A percentile compares a stretch with the other conserved stretches of the same genome.
Conservation (phyloP, 2,329 filamentous ascomycete species). For the Xylariaceae sp. region DNA sequence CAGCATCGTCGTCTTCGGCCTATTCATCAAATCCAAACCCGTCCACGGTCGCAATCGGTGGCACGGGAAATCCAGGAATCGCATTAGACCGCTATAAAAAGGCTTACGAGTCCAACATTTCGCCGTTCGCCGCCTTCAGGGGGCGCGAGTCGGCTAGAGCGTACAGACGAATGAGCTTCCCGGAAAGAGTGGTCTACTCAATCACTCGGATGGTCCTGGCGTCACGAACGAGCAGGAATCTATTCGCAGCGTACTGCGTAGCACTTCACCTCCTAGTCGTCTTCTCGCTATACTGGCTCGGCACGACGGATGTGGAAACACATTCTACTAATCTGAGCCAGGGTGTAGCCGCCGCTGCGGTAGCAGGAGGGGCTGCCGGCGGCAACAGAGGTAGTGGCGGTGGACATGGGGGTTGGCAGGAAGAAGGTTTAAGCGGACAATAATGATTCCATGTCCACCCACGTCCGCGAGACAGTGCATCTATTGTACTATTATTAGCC, state of each 20-base stretch:
- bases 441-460: too few species aligned
- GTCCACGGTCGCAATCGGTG: conserved; percentile 65
- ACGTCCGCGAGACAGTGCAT: conserved; percentile 10
- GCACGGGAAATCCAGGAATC: conserved; percentile 61
- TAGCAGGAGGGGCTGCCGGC: conserved; percentile 41
- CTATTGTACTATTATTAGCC: conserved; percentile 23
- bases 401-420: conserved; percentile 62
- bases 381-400: conserved; percentile 39
- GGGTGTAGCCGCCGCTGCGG: conserved; percentile 48
- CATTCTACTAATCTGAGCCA: conserved; percentile 61
- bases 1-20: conserved; percentile 65
- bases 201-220: conserved; percentile 89
- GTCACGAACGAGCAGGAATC: conserved; percentile 84
- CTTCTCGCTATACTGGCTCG: conserved; percentile 82
- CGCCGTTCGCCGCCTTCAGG: conserved; percentile 92
- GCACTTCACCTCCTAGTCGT: conserved; percentile 88
- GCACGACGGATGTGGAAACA: conserved; percentile 65
- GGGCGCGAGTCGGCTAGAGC: conserved; percentile 91
- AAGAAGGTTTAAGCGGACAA: conserved; percentile 59
- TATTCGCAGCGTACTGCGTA: conserved; percentile 91
- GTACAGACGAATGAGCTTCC: conserved; percentile 89
- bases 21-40: conserved; percentile 73
- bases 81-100: conserved; percentile 84
- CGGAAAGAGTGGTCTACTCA: conserved; percentile 87
- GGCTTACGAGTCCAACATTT: conserved; percentile 93